These are phyloP conservation scores for Chrysopogon serrulatus DNA, from an alignment of 176 grass and related monocot species.

Conservation along the genomic window DNA sequence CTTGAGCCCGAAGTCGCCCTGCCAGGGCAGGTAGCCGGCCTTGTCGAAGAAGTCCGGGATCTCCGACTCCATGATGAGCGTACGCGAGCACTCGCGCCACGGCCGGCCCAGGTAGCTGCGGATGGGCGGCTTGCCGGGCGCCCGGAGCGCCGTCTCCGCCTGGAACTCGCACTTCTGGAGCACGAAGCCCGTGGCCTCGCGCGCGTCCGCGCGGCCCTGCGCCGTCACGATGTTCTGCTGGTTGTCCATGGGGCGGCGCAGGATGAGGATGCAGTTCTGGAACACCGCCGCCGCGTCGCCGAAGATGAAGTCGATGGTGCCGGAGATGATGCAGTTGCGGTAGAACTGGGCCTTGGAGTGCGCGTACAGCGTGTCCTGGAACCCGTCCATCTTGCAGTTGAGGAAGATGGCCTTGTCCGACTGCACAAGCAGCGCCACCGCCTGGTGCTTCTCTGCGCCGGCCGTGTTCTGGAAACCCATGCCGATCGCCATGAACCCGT, in stretches of 20 bases:
- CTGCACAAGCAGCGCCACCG: conserved; percentile 74
- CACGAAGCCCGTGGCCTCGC: conserved; percentile 86
- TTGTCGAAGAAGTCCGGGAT: conserved; percentile 61
- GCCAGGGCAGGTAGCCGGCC: conserved; percentile 75
- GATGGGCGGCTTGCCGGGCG: conserved; percentile 22
- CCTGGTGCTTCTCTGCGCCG: conserved; percentile 73
- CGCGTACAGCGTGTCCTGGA: conserved; percentile 96
- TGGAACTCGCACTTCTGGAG: conserved; percentile 74
- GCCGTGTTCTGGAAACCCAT: conserved; percentile 92
- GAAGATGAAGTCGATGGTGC: conserved; percentile 92
- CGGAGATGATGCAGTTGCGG: conserved; percentile 74
- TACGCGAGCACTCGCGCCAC: conserved; percentile 70
- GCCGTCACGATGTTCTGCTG: conserved; percentile 90
- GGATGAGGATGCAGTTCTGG: conserved; percentile 75
- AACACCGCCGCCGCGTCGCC: conserved; percentile 84
- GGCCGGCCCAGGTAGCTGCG: conserved; percentile 64
- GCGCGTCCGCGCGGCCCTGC: conserved; percentile 62
- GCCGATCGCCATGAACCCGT: conserved; percentile 78
- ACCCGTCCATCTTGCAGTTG: conserved; percentile 82
- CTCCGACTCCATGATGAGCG: conserved; percentile 79
- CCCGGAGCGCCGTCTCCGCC: conserved; percentile 37
- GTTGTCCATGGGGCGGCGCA: conserved; percentile 71
- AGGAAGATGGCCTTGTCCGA: conserved; percentile 84
- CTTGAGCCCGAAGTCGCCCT: conserved; percentile 69
- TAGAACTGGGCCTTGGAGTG: conserved; percentile 86